Evolutionary conservation across 169 alveolate species (phyloP).

Genomic region (Plasmodium yoelii): DNA sequence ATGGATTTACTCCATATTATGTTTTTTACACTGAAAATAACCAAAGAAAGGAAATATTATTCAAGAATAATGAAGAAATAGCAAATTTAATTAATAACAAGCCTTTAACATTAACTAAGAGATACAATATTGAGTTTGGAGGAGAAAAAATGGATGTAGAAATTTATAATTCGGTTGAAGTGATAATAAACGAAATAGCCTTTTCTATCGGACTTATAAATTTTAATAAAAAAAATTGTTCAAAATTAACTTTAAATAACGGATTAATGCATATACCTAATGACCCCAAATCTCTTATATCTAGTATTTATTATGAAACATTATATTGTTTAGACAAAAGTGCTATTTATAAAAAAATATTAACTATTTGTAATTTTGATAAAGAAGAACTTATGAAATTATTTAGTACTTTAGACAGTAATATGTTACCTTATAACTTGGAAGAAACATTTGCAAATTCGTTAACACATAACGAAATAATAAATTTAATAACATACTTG

Average conservation of each 20-base stretch:
- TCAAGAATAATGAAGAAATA: constrained; percentile 19
- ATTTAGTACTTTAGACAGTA: constrained; percentile 17
- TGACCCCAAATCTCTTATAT: constrained; percentile 31
- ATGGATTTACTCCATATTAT: constrained; percentile 27
- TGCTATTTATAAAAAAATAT: constrained; percentile 24
- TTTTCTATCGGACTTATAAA: constrained; percentile 27
- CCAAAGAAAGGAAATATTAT: constrained; percentile 62
- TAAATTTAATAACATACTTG: constrained; percentile 22
- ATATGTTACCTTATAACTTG: constrained; percentile 52
- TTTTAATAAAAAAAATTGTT: constrained; percentile 20
- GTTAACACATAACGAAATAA: constrained; percentile 27
- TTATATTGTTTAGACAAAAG: constrained; percentile 26
- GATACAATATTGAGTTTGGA: constrained; percentile 23
- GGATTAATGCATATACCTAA: constrained; percentile 31
- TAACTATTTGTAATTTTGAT: constrained; percentile 26
- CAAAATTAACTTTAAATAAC: constrained; percentile 19
- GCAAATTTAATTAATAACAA: constrained; percentile 12
- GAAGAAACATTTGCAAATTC: constrained; percentile 5
- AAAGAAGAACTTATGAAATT: constrained; percentile 30
- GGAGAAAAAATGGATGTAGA: constrained; percentile 51
- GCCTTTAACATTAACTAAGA: constrained; percentile 7
- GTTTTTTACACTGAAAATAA: constrained; percentile 67
- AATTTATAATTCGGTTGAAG: constrained; percentile 16
- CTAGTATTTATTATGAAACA: constrained; percentile 45
- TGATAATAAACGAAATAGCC: constrained; percentile 39